Evolutionary conservation across 768 basidiomycete genomes (phyloP), one percentile per base, ranked within the genome.

Genomic region (Rhizopogon rudus): DNA sequence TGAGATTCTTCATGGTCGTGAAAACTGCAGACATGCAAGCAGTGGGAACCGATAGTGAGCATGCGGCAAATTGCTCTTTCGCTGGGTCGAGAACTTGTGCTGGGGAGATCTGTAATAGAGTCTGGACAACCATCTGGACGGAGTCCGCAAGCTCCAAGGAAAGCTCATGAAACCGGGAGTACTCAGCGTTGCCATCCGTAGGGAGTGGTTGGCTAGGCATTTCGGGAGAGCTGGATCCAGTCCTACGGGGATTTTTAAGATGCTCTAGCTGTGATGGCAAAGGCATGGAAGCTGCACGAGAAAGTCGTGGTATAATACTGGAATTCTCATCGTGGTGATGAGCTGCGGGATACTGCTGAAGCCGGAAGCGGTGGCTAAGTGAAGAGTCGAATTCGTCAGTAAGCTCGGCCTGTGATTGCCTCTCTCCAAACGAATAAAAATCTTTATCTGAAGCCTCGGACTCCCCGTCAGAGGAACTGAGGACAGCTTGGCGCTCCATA

Each of bases 61-160:
- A 96, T 25, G 91, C 88, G 1, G 93, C 88, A 65, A 93, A 89
- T 66, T 94, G 93, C 65, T 98, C 94, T 69, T 91, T 95, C 2
- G 88, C 86, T n/a, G 90, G 84, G 66, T 97, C 93, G 44, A 97
- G 79, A 17, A 97, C 74, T 69, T 98, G 95, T 0, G 88, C 83
- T 3, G 94, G 93, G 0, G 91, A 91, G 59, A 97, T 78, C 63
- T 95, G 93, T 3, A 97, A 80, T 61, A 98, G 81, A 1, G 91
- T 95, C 67, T 97, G 93, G 40, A 96, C 87, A 56, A 91, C 83
- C 75, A 88, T 83, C 73, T 97, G 93, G 12, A 93, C 82, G 10
- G 88, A 87, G 70, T 97, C 95, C 12, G 95, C 93, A 13, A 97
- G 78, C 70, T 98, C 94, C 29, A 88, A 72, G 0, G 93, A 91